phyloP scores from a whole-genome alignment of 2,329 filamentous ascomycete genomes.

The Aspergillus sergii region DNA sequence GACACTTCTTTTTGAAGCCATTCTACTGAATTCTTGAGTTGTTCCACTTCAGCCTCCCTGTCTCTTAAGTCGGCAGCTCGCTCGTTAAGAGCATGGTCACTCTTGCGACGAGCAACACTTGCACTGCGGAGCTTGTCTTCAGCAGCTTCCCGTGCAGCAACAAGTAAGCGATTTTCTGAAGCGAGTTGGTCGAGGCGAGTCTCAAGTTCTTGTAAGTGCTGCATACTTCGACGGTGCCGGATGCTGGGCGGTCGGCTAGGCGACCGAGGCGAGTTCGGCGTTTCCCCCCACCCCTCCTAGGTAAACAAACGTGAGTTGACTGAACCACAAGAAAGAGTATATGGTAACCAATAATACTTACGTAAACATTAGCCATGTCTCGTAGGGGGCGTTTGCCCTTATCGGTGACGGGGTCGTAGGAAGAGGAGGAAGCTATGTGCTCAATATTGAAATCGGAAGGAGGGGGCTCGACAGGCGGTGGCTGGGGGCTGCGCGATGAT shows the following conservation, averaged over 20 bases:
- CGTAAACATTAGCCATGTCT: constrained; percentile 92
- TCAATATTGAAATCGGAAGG: constrained; percentile 37
- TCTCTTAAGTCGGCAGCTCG: constrained; percentile 73
- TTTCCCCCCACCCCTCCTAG: constrained; percentile 92
- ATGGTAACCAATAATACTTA: constrained; percentile 55
- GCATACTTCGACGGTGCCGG: constrained; percentile 96
- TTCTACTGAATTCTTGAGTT: constrained; percentile 75
- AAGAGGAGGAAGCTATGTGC: constrained; percentile 53
- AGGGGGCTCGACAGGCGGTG: constrained; percentile 23
- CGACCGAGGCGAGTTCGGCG: constrained; percentile 79
- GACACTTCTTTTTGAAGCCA: constrained; percentile 81
- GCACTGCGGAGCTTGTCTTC: constrained; percentile 65
- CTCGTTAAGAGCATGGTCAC: constrained; percentile 61
- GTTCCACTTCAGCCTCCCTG: constrained; percentile 83
- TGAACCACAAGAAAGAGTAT: constrained; percentile 7
- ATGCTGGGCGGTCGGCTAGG: constrained; percentile 93
- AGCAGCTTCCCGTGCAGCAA: constrained; percentile 69
- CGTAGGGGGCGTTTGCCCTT: constrained; percentile 81
- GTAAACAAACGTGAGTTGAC: constrained; percentile 18
- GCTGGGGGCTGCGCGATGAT: constrained; percentile 31
- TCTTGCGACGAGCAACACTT: constrained; percentile 57
- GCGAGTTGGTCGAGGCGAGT: constrained; percentile 79
- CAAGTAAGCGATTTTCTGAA: constrained; percentile 79
- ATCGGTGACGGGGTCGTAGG: constrained; percentile 76
- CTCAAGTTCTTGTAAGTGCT: constrained; percentile 87